These are phyloP conservation scores for Daldinia childiae DNA, from an alignment of 495 filamentous ascomycete genomes.

Conservation along the genomic window DNA sequence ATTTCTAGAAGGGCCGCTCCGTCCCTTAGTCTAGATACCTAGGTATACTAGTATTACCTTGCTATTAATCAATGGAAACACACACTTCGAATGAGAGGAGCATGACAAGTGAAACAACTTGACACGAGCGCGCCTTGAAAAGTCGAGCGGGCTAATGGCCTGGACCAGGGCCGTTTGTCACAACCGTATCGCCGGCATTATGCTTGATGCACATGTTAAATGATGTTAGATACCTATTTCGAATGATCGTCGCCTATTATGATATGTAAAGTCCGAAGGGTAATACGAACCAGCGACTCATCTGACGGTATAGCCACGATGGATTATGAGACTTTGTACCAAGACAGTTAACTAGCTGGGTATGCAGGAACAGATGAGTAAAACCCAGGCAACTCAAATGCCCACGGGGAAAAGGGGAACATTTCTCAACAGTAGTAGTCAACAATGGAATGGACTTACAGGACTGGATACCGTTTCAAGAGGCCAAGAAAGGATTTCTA, in stretches of 20 bases:
- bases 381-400: not conserved
- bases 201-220: not conserved
- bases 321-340: conserved; percentile 31
- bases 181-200: not conserved
- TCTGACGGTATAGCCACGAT: conserved; percentile 28
- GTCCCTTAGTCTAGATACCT: conserved; percentile 16
- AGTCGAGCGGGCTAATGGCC: not conserved
- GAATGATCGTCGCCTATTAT: conserved; percentile 21
- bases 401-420: conserved; percentile 14
- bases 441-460: too few species aligned
- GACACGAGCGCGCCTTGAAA: not conserved
- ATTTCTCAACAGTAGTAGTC: conserved; percentile 18
- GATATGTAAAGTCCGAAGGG: conserved; percentile 34
- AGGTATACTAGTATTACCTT: conserved; percentile 11
- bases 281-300: conserved; percentile 19
- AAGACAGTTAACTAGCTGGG: conserved; percentile 16
- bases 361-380: conserved; percentile 21
- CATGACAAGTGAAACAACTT: conserved; percentile 10
- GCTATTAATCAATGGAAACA: conserved; percentile 4
- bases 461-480: conserved; percentile 27
- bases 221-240: conserved; percentile 1
- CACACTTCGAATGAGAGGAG: not conserved
- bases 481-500: conserved; percentile 20
- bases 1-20: conserved; percentile 32
- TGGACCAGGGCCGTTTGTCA: not conserved